Evolutionary conservation across 345 rosid species (phyloP), one percentile per base, ranked within the genome.

Genomic region (Corymbia maculata): DNA sequence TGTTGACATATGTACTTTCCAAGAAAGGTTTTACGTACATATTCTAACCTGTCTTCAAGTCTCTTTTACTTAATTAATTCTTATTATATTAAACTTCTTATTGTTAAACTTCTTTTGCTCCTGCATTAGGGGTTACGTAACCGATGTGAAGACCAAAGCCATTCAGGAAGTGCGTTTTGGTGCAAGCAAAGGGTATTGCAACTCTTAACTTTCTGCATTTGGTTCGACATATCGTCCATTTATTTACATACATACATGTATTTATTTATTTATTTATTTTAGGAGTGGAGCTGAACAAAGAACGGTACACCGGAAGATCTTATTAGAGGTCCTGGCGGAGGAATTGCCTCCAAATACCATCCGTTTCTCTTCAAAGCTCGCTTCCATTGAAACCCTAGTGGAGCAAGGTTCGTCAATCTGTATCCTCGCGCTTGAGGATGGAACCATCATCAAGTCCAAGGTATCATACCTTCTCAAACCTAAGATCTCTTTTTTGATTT

Each of bases 371-470:
- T 89, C 93, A 6, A 91, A 89, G 88, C 89, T 93, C 42, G 85
- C 79, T 55, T 36, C 91, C 79, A 88, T 93, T 45, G 91, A 86
- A 36, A 59, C 47, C 13, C 84, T 59, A 75, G 88, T 88, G 10
- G 87, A 90, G 6, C 86, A 84, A 28, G 88, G 86, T 52, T 52
- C 36, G 15, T 28, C 90, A 17, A 47, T 79, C 7, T 55, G 68
- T 9, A 85, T 87, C 70, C 42, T 92, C 6, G 87, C 79, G 26
- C 86, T 92, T 52, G 92, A 89, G 50, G 92, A 93, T 87, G 94
- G 92, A 86, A 88, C 93, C 26, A 86, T 51, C 51, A 87, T 93
- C 89, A 92, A 90, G 36, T 79, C 94, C 6, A 91, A 91, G 94
- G 82, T 75, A 24, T 42, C 1, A 6, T 75, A 42, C 17, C 45